Percentiles rank a stretch among this genome's conserved stretches.
Conservation (phyloP, 2,329 filamentous ascomycete species). For the Amauroascus verrucosus region DNA sequence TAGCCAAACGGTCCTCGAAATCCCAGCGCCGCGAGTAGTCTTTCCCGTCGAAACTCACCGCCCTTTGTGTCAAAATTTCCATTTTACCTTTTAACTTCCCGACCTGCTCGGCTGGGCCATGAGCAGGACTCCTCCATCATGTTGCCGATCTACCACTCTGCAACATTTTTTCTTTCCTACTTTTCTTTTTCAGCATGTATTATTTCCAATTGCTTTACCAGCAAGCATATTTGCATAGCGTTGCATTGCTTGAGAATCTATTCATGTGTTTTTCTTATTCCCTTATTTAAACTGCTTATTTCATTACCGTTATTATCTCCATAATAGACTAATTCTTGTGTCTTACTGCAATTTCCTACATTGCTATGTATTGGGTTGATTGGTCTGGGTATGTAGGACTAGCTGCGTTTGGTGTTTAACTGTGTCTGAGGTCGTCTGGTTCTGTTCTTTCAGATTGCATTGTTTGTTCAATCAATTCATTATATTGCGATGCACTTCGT, state of each 20-base stretch:
- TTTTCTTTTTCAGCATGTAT: background rate
- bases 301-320: background rate
- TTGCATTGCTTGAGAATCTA: background rate
- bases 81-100: background rate
- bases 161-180: background rate
- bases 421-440: background rate
- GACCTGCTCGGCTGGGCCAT: constrained; percentile 7
- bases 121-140: background rate
- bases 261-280: background rate
- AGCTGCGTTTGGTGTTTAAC: background rate
- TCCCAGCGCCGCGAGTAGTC: constrained; percentile 7
- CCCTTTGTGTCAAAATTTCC: background rate
- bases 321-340: constrained; percentile 1
- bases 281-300: background rate
- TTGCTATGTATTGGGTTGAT: background rate
- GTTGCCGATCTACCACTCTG: background rate
- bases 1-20: constrained; percentile 33
- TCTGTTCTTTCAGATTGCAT: background rate
- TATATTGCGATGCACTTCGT: background rate
- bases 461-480: background rate
- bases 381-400: background rate
- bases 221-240: constrained; percentile 1
- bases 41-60: background rate
- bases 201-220: constrained; percentile 2
- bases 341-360: background rate